phyloP scores from a whole-genome alignment of 179 eudicot genomes.

The Gypsophila paniculata region DNA sequence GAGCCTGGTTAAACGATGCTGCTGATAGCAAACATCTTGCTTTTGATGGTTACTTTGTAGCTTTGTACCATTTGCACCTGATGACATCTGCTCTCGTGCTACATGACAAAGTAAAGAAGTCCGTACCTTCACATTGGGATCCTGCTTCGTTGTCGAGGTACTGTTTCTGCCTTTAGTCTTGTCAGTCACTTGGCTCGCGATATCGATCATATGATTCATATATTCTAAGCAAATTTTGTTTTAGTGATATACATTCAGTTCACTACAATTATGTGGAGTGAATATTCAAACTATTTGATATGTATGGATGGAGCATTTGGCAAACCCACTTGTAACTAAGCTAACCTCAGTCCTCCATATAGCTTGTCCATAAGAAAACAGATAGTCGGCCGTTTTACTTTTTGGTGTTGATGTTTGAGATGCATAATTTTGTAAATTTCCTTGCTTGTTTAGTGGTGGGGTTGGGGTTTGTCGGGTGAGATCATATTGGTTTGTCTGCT shows the following conservation, averaged over 20 bases:
- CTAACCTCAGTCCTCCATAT: background rate
- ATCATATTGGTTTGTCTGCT: conserved; percentile 7
- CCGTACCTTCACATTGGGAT: conserved; percentile 90
- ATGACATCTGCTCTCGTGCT: conserved; percentile 71
- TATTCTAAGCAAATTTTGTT: background rate
- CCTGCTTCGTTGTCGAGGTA: conserved; percentile 82
- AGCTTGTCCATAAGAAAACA: background rate
- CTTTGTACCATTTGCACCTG: conserved; percentile 75
- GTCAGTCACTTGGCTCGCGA: background rate
- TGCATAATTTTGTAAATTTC: background rate
- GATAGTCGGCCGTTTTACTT: background rate
- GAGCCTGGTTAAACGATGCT: conserved; percentile 83
- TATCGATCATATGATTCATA: background rate
- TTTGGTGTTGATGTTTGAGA: background rate
- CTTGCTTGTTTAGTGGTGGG: conserved; percentile 3
- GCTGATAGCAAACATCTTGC: conserved; percentile 75
- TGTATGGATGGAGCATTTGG: no score
- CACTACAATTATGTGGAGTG: background rate
- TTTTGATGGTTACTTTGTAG: conserved; percentile 91
- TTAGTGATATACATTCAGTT: background rate
- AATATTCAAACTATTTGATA: no score
- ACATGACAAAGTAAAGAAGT: conserved; percentile 72
- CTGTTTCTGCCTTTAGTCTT: conserved; percentile 12
- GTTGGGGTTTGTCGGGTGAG: background rate
- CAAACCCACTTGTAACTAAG: background rate